phyloP scores from a whole-genome alignment of 169 alveolate genomes.

The Ichthyophthirius multifiliis region DNA sequence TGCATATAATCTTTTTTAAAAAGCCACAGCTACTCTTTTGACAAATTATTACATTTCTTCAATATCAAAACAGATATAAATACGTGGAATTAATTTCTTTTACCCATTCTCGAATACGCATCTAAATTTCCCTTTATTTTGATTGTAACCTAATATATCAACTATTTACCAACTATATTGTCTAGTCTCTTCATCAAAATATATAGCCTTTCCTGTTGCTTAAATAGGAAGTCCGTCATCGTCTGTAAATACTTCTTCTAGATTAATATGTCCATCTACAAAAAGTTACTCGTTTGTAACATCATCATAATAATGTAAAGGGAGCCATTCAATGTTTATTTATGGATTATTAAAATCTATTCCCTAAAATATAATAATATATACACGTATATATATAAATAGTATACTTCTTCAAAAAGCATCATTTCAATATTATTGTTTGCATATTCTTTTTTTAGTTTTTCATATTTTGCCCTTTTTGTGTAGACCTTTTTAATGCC shows the following conservation, averaged over 20 bases:
- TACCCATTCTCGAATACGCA: neutral
- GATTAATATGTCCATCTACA: constrained; percentile 20
- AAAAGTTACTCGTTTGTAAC: constrained; percentile 24
- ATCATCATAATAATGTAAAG: constrained; percentile 34
- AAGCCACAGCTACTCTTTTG: constrained; percentile 27
- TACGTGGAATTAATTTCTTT: constrained; percentile 22
- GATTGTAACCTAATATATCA: constrained; percentile 24
- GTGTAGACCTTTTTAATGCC: neutral
- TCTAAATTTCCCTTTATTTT: constrained; percentile 9
- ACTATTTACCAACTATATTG: no score
- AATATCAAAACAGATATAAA: constrained; percentile 36
- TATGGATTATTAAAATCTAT: constrained; percentile 32
- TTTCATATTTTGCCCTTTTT: constrained; percentile 9
- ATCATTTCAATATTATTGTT: neutral
- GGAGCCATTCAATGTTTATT: constrained; percentile 21
- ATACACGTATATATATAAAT: neutral
- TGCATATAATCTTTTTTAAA: constrained; percentile 16
- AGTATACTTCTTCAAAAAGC: neutral
- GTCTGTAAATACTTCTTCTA: constrained; percentile 28
- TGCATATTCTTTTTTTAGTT: neutral
- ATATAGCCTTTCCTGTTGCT: constrained; percentile 18
- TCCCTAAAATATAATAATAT: constrained; percentile 9
- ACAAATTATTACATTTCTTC: constrained; percentile 23
- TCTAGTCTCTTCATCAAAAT: no score
- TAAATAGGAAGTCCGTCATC: constrained; percentile 6